Conservation (phyloP, 2,329 filamentous ascomycete species). For the Harringtonia aguacate region DNA sequence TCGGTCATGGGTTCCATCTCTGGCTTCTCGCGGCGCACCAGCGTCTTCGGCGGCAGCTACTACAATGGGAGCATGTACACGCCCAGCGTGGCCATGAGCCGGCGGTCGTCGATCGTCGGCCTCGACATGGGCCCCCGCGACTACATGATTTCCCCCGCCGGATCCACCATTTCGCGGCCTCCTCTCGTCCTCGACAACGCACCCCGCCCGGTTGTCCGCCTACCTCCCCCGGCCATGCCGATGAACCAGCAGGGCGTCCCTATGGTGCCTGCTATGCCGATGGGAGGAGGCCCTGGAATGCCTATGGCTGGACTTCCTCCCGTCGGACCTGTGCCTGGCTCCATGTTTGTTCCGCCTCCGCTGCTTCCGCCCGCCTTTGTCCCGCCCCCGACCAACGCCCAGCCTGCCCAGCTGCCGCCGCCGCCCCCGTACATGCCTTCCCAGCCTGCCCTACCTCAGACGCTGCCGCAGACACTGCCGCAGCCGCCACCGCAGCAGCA, state of each 20-base stretch:
- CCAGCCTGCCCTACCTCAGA: neutral
- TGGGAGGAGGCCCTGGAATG: neutral
- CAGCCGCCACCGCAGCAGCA: neutral
- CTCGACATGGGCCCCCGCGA: slow-evolving; percentile 61
- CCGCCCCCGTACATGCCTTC: neutral
- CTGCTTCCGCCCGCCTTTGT: slow-evolving; percentile 5
- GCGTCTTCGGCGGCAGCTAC: slow-evolving; percentile 53
- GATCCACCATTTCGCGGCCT: slow-evolving; percentile 62
- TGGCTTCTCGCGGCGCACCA: slow-evolving; percentile 68
- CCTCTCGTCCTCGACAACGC: slow-evolving; percentile 47
- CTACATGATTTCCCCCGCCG: slow-evolving; percentile 68
- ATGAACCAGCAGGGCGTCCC: slow-evolving; percentile 2
- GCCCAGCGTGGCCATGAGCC: slow-evolving; percentile 78
- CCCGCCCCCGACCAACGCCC: neutral
- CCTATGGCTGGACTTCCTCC: neutral
- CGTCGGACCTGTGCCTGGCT: neutral
- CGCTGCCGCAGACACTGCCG: neutral
- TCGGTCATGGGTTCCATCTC: slow-evolving; percentile 59
- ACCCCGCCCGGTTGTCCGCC: slow-evolving; percentile 63
- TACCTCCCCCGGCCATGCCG: slow-evolving; percentile 51
- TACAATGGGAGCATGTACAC: slow-evolving; percentile 68
- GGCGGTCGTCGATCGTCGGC: slow-evolving; percentile 67
- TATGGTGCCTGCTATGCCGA: neutral
- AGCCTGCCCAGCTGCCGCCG: neutral
- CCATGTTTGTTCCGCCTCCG: neutral